Percentiles rank a stretch among this genome's conserved stretches.
phyloP scores from a whole-genome alignment of 1,284 basidiomycete species.

The Mycena citricolor region DNA sequence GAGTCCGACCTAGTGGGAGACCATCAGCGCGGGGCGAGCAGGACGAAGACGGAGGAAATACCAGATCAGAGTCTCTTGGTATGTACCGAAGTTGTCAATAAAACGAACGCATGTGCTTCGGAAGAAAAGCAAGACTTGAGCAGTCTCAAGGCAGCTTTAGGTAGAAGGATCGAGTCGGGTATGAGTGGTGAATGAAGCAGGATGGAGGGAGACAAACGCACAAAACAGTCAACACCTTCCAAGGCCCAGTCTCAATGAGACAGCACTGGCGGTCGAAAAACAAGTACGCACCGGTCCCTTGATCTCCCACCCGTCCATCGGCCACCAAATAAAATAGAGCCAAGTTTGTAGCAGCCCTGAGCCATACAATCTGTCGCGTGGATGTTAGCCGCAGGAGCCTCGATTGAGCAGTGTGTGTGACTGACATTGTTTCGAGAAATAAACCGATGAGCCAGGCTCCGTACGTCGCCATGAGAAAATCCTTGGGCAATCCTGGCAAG shows the following conservation, averaged over 20 bases:
- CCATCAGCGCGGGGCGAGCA: neutral
- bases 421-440: too few relatives aligned
- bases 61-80: constrained; percentile 15
- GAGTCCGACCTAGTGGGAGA: constrained; percentile 6
- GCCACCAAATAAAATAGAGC: constrained; percentile 10
- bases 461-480: too few relatives aligned
- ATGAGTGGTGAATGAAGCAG: too few relatives aligned
- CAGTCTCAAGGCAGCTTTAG: constrained; percentile 18
- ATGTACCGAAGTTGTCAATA: constrained; percentile 11
- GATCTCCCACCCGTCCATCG: constrained; percentile 8
- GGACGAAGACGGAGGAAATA: neutral
- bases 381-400: too few relatives aligned
- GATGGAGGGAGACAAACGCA: too few relatives aligned
- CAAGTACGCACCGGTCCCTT: constrained; percentile 1
- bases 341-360: constrained; percentile 16
- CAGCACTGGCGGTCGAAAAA: too few relatives aligned
- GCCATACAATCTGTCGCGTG: constrained; percentile 9
- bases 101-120: constrained; percentile 14
- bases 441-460: too few relatives aligned
- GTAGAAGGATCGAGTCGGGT: neutral
- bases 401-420: too few relatives aligned
- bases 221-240: too few relatives aligned
- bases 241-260: too few relatives aligned
- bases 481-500: too few relatives aligned
- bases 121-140: constrained; percentile 18